Conservation (phyloP, 768 basidiomycete genomes). For the Mycena latifolia region DNA sequence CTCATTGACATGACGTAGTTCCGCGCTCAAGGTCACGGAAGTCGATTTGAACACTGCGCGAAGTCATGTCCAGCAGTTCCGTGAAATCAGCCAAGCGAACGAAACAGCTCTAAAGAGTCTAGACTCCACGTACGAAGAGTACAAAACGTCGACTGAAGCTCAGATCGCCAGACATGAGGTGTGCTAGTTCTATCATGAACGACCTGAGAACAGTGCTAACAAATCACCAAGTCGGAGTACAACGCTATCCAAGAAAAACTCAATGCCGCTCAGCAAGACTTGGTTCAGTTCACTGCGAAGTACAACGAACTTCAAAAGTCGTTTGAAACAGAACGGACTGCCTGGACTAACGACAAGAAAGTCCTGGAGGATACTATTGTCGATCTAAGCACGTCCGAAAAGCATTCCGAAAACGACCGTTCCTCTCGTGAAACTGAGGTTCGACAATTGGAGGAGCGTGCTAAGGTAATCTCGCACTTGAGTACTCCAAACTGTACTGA, state of each 20-base stretch:
- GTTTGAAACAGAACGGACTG: constrained; percentile 75
- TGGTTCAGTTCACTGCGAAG: constrained; percentile 60
- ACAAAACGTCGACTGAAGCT: constrained; percentile 78
- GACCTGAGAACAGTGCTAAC: background rate
- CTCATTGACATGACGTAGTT: constrained; percentile 52
- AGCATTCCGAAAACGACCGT: constrained; percentile 72
- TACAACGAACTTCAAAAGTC: constrained; percentile 71
- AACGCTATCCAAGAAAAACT: constrained; percentile 73
- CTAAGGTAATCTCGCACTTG: constrained; percentile 58
- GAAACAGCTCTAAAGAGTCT: constrained; percentile 81
- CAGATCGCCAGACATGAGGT: constrained; percentile 79
- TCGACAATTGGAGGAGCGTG: constrained; percentile 76
- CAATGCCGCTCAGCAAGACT: constrained; percentile 64
- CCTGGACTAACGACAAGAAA: constrained; percentile 86
- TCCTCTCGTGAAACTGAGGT: constrained; percentile 73
- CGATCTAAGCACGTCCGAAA: constrained; percentile 83
- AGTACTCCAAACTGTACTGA: background rate
- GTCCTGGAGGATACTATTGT: constrained; percentile 86
- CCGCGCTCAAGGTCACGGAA: constrained; percentile 81
- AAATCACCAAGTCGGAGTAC: constrained; percentile 28
- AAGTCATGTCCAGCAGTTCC: constrained; percentile 85
- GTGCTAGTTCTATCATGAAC: constrained; percentile 30
- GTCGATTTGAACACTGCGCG: constrained; percentile 80
- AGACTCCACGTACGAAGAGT: constrained; percentile 83
- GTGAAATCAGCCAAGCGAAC: constrained; percentile 86